Evolutionary conservation across 805 yeast species (phyloP).

Genomic region (Kazachstania taianensis): DNA sequence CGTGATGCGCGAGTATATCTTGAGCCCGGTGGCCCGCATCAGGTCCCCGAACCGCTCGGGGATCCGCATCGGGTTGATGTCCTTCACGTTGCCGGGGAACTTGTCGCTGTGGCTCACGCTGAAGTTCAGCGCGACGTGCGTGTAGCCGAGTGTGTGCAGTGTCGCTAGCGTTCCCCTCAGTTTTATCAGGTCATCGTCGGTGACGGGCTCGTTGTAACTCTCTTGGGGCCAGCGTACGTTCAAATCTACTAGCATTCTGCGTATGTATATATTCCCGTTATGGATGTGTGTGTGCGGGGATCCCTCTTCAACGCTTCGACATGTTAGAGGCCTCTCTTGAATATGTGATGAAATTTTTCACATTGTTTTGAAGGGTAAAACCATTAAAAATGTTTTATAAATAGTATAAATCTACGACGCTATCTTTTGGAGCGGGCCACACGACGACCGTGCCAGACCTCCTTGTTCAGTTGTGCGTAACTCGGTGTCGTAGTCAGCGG

Average conservation of each 20-base stretch:
- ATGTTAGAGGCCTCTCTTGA: too few relatives aligned
- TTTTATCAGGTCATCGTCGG: conserved; percentile 33
- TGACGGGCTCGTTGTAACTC: conserved; percentile 35
- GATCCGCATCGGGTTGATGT: conserved; percentile 35
- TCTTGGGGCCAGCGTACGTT: conserved; percentile 66
- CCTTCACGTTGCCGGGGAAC: conserved; percentile 38
- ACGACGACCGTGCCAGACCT: too few relatives aligned
- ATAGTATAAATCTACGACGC: too few relatives aligned
- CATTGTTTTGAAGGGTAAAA: too few relatives aligned
- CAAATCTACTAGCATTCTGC: conserved; percentile 46
- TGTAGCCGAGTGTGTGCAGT: conserved; percentile 54
- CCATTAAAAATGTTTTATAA: too few relatives aligned
- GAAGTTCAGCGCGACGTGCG: conserved; percentile 68
- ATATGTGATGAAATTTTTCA: neutral
- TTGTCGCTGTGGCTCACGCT: conserved; percentile 41
- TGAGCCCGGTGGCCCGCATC: conserved; percentile 32
- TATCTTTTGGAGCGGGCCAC: too few relatives aligned
- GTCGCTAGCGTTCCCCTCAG: conserved; percentile 44
- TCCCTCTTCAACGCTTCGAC: neutral
- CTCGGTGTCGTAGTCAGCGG: neutral
- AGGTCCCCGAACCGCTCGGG: conserved; percentile 20
- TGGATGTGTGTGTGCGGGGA: neutral
- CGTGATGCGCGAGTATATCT: conserved; percentile 63
- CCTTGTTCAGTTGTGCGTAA: too few relatives aligned
- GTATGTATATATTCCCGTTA: neutral